These are phyloP conservation scores for Aspergillus pseudoterreus DNA, from an alignment of 2,329 filamentous ascomycete genomes.

Conservation along the genomic window DNA sequence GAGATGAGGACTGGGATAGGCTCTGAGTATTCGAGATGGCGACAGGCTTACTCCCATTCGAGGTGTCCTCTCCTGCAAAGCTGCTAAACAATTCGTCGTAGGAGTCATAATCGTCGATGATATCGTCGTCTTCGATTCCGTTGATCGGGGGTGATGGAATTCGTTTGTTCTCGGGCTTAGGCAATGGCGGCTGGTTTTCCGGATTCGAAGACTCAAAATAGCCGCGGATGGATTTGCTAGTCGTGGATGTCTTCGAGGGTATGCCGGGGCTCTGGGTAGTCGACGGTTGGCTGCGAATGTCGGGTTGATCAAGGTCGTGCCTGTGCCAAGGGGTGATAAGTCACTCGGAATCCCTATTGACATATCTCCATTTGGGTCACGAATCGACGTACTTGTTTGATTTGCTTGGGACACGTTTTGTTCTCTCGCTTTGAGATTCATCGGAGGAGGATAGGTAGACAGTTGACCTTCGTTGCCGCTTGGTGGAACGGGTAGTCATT, in stretches of 20 bases:
- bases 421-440: constrained; percentile 7
- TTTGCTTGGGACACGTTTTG: not conserved
- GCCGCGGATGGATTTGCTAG: too few relatives aligned
- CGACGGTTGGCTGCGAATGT: too few relatives aligned
- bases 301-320: too few relatives aligned
- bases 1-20: constrained; percentile 6
- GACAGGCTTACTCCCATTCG: not conserved
- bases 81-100: constrained; percentile 36
- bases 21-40: not conserved
- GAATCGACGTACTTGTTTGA: too few relatives aligned
- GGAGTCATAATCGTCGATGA: constrained; percentile 39
- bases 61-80: constrained; percentile 21
- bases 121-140: constrained; percentile 28
- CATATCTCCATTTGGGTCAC: too few relatives aligned
- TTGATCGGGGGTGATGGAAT: not conserved
- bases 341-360: too few relatives aligned
- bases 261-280: too few relatives aligned
- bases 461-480: constrained; percentile 34
- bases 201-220: constrained; percentile 26
- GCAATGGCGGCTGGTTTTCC: constrained; percentile 37
- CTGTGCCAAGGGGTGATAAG: too few relatives aligned
- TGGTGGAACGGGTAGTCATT: constrained; percentile 35
- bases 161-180: constrained; percentile 20
- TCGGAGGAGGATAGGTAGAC: constrained; percentile 26
- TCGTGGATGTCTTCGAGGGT: too few relatives aligned